Conservation (phyloP, 106 monocot species). For the Vanilla planifolia region DNA sequence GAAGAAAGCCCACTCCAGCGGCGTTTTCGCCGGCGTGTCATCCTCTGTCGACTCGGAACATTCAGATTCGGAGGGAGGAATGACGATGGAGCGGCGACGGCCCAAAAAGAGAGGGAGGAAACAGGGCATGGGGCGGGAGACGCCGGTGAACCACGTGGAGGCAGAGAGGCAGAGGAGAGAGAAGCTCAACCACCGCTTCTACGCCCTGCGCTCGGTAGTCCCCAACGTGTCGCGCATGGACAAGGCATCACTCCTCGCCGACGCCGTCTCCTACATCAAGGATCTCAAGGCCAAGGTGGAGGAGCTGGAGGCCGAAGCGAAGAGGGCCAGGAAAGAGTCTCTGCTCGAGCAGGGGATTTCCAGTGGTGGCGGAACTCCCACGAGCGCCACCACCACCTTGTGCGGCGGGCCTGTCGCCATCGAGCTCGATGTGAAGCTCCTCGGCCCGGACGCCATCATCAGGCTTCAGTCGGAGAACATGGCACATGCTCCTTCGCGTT, state of each 20-base stretch:
- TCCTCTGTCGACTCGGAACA: slow-evolving; percentile 31
- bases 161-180: slow-evolving; percentile 76
- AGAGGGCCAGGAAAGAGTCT: neutral
- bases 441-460: slow-evolving; percentile 21
- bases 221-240: slow-evolving; percentile 82
- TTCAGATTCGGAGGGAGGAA: slow-evolving; percentile 6
- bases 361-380: neutral
- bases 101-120: slow-evolving; percentile 32
- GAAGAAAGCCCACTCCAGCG: neutral
- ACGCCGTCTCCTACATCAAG: slow-evolving; percentile 70
- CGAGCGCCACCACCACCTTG: no score
- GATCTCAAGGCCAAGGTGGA: slow-evolving; percentile 46
- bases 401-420: neutral
- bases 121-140: slow-evolving; percentile 18
- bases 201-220: slow-evolving; percentile 66
- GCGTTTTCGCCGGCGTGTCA: slow-evolving; percentile 4
- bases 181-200: slow-evolving; percentile 80
- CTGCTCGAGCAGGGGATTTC: neutral
- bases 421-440: slow-evolving; percentile 26
- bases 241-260: slow-evolving; percentile 74
- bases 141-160: slow-evolving; percentile 57
- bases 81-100: neutral
- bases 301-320: slow-evolving; percentile 34
- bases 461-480: slow-evolving; percentile 19
- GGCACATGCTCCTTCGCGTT: slow-evolving; percentile 18